Conservation (phyloP, 2,329 filamentous ascomycete species). For the Pezicula neosporulosa region DNA sequence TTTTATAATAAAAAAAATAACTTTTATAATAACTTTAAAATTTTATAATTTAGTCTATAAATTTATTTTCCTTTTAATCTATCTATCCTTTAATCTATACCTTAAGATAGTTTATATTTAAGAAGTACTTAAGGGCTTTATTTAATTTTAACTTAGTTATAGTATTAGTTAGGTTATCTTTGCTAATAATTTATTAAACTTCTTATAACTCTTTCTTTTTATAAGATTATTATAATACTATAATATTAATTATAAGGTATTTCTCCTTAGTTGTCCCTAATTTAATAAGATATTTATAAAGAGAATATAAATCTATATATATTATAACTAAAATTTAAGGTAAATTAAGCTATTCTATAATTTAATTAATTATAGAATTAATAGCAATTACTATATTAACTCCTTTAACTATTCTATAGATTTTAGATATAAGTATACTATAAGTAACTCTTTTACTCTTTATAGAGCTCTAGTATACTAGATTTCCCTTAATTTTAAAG, state of each 20-base stretch:
- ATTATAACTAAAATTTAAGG: conserved; percentile 10
- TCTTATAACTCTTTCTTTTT: conserved; percentile 11
- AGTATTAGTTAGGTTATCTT: conserved; percentile 8
- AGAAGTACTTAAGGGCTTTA: conserved; percentile 3
- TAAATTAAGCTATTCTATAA: too few relatives aligned
- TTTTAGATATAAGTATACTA: conserved; percentile 10
- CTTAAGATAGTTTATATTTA: conserved; percentile 7
- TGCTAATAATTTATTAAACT: conserved; percentile 12
- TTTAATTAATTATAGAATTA: conserved; percentile 1
- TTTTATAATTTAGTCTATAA: too few relatives aligned
- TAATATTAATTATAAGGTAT: conserved; percentile 17
- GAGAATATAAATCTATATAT: conserved; percentile 11
- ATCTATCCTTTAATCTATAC: conserved; percentile 6
- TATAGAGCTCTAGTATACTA: conserved; percentile 15
- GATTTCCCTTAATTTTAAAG: conserved; percentile 8
- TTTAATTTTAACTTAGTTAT: conserved; percentile 11
- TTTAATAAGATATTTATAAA: conserved; percentile 16
- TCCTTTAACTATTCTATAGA: conserved; percentile 12
- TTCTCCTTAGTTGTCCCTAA: conserved; percentile 14
- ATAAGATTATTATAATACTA: conserved; percentile 16
- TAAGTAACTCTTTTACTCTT: conserved; percentile 9
- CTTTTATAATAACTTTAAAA: too few relatives aligned
- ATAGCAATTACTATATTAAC: conserved; percentile 10
- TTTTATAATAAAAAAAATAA: too few relatives aligned
- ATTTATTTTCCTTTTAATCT: neutral